phyloP scores from a whole-genome alignment of 441 rosid genomes.

The Pelargonium australe region DNA sequence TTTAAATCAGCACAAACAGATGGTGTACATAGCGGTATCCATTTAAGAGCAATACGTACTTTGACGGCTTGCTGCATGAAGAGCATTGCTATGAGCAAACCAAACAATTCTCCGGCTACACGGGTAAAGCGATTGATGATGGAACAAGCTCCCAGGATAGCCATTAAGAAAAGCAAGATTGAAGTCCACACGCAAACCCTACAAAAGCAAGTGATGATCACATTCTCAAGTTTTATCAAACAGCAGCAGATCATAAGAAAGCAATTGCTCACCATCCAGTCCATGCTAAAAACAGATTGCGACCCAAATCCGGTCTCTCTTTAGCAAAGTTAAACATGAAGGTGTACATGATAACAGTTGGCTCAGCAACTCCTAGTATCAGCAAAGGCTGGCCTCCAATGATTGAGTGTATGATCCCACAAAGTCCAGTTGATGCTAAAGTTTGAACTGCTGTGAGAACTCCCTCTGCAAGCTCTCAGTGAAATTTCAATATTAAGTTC shows the following conservation, averaged over 20 bases:
- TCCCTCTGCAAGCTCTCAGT: conserved; percentile 38
- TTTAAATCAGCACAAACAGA: conserved; percentile 8
- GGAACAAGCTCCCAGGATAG: conserved; percentile 69
- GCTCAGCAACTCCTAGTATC: conserved; percentile 79
- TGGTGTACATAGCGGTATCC: not conserved
- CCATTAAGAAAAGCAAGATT: conserved; percentile 57
- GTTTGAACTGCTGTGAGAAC: conserved; percentile 69
- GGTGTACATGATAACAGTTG: conserved; percentile 71
- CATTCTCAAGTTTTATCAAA: conserved; percentile 5
- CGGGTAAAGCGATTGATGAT: conserved; percentile 75
- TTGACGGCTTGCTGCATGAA: conserved; percentile 81
- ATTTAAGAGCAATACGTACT: conserved; percentile 30
- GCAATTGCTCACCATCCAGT: conserved; percentile 39
- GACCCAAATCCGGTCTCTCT: conserved; percentile 67
- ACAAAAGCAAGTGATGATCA: conserved; percentile 19
- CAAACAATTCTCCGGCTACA: conserved; percentile 74
- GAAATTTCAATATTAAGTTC: not conserved
- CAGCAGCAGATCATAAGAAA: conserved; percentile 1
- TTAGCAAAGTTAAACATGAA: conserved; percentile 30
- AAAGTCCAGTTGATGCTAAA: conserved; percentile 66
- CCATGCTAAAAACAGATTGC: conserved; percentile 62
- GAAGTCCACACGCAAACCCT: conserved; percentile 85
- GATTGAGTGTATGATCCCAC: conserved; percentile 64
- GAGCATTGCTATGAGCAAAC: conserved; percentile 76
- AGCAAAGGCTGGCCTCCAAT: conserved; percentile 73